Percentiles rank a stretch among this genome's conserved stretches.
These are phyloP conservation scores for Fusarium goolgardi DNA, from an alignment of 2,329 filamentous ascomycete genomes.

Conservation along the genomic window DNA sequence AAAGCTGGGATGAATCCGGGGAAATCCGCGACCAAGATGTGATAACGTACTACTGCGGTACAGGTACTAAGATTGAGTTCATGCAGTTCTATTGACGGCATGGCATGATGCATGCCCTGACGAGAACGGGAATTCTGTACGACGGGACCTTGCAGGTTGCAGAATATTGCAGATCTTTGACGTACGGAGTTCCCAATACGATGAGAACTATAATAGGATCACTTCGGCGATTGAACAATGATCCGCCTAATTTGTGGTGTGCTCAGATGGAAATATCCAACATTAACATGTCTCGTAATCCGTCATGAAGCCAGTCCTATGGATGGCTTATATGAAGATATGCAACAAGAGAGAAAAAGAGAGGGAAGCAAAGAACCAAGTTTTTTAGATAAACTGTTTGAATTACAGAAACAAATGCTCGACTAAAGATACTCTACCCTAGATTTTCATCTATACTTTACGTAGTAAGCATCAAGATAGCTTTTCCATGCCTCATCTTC, in stretches of 20 bases:
- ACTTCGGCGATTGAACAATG: not conserved
- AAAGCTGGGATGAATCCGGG: not conserved
- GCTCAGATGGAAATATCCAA: too few species aligned
- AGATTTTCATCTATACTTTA: not conserved
- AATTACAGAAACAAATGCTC: too few species aligned
- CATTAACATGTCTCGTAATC: too few species aligned
- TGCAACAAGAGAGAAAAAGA: too few species aligned
- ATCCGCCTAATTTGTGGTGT: too few species aligned
- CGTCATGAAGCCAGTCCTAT: too few species aligned
- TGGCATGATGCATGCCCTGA: not conserved
- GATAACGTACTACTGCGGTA: not conserved
- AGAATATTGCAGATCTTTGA: not conserved
- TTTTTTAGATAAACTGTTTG: too few species aligned
- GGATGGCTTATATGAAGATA: too few species aligned
- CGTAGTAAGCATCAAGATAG: slow-evolving; percentile 13
- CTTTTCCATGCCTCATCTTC: slow-evolving; percentile 17
- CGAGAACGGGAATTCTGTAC: not conserved
- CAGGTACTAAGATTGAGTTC: not conserved
- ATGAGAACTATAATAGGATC: rapidly evolving
- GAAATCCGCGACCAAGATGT: not conserved
- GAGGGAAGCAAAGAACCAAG: too few species aligned
- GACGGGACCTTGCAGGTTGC: not conserved
- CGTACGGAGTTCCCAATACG: not conserved
- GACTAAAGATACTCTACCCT: not conserved
- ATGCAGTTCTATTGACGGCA: not conserved